Base-by-base conservation (phyloP, 345 rosid species). In the Theobroma cacao region DNA sequence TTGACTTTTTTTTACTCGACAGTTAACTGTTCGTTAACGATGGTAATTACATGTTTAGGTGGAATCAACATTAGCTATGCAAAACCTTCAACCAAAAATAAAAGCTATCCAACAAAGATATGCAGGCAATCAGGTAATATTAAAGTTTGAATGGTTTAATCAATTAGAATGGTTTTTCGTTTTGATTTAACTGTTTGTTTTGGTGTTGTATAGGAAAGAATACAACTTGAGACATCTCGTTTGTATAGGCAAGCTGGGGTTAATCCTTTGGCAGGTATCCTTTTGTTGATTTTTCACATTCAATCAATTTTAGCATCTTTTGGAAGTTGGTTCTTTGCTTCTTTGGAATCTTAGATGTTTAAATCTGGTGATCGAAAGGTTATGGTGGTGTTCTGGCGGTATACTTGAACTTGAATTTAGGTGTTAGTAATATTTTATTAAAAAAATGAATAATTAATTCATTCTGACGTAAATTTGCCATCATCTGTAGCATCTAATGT, bases 41-140 rank as follows among this genome's bases (percentile, higher is more conserved):
- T 5, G 33, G 56, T 55, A 40, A 12, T 50, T 36, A 20, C 22
- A 33, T 84, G 0, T 84, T 76, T 81, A 92, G 99, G 99, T 94
- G 55, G 99, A 96, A 88, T 96, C 99, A 52, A 93, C 99, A 8
- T 72, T 96, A 5, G 98, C 98, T 33, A 96, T 96, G 98, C 99
- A 96, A 85, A 96, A 92, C 78, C 97, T 96, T 78, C 98, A 96
- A 84, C 99, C 98, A 4, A 93, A 96, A 82, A 84, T 96, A 34
- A 96, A 96, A 87, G 98, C 99, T 22, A 96, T 96, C 82, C 99
- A 96, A 82, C 97, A 94, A 85, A 93, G 99, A 89, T 94, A 96
- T 80, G 95, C 94, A 15, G 99, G 98, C 34, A 93, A 91, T 88
- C 97, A 96, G 94, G 98, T 91, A 81, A 80, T 61, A 11, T 53